Evolutionary conservation across 306 rosid genomes (phyloP).

Genomic region (Casuarina equisetifolia): DNA sequence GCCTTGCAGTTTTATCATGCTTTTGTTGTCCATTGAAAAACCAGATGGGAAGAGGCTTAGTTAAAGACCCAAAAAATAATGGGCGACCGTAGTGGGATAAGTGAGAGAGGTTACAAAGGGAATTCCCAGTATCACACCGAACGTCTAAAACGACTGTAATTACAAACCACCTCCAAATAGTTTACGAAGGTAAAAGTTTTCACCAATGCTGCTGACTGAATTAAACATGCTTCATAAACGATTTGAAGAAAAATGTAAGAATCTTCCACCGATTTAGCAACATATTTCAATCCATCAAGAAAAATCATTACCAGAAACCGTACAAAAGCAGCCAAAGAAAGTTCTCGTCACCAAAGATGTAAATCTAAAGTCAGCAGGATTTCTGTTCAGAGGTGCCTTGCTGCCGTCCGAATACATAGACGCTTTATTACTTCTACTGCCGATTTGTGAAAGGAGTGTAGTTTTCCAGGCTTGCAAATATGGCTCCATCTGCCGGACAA

Average conservation of each 20-base stretch:
- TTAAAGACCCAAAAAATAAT: neutral
- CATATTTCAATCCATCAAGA: neutral
- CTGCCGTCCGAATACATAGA: neutral
- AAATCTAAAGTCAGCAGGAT: neutral
- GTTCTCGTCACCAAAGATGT: neutral
- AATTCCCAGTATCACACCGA: no score
- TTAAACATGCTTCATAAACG: neutral
- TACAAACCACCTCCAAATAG: neutral
- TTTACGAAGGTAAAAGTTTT: neutral
- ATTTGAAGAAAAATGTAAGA: neutral
- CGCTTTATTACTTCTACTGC: conserved; percentile 5
- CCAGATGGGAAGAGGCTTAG: neutral
- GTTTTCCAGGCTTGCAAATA: conserved; percentile 10
- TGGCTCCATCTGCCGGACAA: conserved; percentile 26
- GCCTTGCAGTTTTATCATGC: neutral
- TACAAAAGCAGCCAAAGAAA: neutral
- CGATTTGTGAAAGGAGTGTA: neutral
- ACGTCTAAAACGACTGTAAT: no score
- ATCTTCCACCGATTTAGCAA: neutral
- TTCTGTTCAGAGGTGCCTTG: neutral
- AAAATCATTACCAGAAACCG: neutral
- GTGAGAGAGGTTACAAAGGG: no score
- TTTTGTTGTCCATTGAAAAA: neutral
- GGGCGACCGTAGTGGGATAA: no score
- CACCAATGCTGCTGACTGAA: neutral